phyloP scores from a whole-genome alignment of 352 stramenopile genomes.

The Pythium oligandrum region DNA sequence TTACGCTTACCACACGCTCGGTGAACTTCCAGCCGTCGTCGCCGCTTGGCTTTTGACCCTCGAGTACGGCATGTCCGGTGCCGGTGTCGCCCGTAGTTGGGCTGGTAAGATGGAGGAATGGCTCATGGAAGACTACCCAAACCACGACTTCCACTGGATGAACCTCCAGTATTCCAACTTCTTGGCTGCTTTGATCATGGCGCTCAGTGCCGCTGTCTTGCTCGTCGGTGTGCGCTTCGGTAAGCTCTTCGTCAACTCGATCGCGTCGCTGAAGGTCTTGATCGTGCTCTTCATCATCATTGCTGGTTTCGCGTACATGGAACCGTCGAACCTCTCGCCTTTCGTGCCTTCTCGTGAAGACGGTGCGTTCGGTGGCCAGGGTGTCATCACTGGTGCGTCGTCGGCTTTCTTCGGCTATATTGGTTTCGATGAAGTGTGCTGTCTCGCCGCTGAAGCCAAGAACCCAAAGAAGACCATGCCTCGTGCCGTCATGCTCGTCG shows the following conservation, averaged over 20 bases:
- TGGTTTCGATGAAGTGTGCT: conserved; percentile 95
- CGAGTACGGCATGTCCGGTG: conserved; percentile 89
- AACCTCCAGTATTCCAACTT: conserved; percentile 63
- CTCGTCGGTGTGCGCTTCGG: conserved; percentile 83
- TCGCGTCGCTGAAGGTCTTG: conserved; percentile 73
- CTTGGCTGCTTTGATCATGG: conserved; percentile 63
- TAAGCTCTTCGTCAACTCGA: conserved; percentile 87
- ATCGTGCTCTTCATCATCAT: conserved; percentile 93
- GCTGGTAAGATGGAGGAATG: conserved; percentile 84
- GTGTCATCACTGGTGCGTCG: conserved; percentile 76
- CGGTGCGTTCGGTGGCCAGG: conserved; percentile 32
- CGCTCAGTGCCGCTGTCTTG: conserved; percentile 63
- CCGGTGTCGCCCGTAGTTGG: conserved; percentile 91
- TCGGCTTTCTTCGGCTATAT: conserved; percentile 93
- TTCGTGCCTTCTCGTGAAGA: conserved; percentile 55
- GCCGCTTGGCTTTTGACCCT: conserved; percentile 87
- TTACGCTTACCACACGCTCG: conserved; percentile 91
- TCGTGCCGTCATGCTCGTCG: conserved; percentile 72
- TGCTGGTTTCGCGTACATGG: conserved; percentile 78
- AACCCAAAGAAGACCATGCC: conserved; percentile 79
- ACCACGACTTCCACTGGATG: conserved; percentile 39
- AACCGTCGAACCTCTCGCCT: conserved; percentile 76
- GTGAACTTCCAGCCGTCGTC: conserved; percentile 89
- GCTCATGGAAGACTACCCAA: conserved; percentile 40
- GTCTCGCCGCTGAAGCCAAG: conserved; percentile 77